Percentiles rank a stretch among this genome's conserved stretches.
phyloP scores from a whole-genome alignment of 176 grass and related monocot species.

The Juncus inflexus region DNA sequence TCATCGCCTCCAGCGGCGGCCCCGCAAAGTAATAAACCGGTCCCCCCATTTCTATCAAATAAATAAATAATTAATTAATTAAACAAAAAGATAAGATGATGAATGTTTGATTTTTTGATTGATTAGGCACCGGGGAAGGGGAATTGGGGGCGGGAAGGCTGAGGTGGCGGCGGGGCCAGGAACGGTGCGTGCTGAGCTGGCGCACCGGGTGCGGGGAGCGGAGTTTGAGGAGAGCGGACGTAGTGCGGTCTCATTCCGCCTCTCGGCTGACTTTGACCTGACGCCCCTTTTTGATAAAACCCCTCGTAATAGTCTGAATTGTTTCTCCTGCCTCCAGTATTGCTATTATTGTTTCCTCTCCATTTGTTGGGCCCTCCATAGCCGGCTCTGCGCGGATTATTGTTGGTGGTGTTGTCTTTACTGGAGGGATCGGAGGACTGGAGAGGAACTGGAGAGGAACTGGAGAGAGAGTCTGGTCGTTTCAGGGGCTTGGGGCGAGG shows the following conservation, averaged over 20 bases:
- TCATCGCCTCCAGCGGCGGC: constrained; percentile 37
- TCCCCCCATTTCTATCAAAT: constrained; percentile 44
- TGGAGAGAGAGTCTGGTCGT: not conserved
- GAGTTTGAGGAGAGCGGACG: constrained; percentile 24
- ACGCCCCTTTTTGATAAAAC: constrained; percentile 38
- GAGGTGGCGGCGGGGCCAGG: constrained; percentile 36
- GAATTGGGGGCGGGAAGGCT: constrained; percentile 41
- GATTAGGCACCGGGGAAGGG: constrained; percentile 32
- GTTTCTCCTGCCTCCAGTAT: constrained; percentile 47
- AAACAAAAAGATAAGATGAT: no score
- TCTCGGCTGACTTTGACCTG: constrained; percentile 44
- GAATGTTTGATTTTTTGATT: constrained; percentile 4
- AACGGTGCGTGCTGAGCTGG: no score
- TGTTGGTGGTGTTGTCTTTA: constrained; percentile 43
- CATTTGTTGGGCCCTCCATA: constrained; percentile 60
- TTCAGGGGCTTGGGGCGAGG: not conserved
- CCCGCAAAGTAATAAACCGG: constrained; percentile 48
- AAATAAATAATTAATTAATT: no score
- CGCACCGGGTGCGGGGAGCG: constrained; percentile 30
- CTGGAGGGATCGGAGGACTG: constrained; percentile 30
- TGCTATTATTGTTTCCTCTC: constrained; percentile 46
- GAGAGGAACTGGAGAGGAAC: constrained; percentile 7
- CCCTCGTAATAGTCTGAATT: constrained; percentile 44
- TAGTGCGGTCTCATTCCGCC: constrained; percentile 37
- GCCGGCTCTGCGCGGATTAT: constrained; percentile 30